A percentile compares a stretch with the other conserved stretches of the same genome.
phyloP scores from a whole-genome alignment of 164 flowering plant genomes.

The Vitis riparia region DNA sequence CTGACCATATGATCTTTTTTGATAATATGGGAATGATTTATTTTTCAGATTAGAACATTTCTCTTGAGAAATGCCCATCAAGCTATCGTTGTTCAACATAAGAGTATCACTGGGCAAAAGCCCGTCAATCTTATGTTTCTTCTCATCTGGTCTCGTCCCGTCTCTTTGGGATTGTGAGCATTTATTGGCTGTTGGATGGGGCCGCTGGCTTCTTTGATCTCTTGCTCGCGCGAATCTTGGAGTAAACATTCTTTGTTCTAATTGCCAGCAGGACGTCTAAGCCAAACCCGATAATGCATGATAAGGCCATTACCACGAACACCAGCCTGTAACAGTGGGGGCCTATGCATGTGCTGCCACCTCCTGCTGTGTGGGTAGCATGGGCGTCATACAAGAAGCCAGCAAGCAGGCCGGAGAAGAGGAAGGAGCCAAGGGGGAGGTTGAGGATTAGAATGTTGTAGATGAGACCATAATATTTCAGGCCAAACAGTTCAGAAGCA shows the following conservation, averaged over 20 bases:
- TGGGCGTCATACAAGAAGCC: conserved; percentile 72
- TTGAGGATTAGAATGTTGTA: conserved; percentile 83
- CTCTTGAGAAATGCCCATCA: no score
- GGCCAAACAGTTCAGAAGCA: conserved; percentile 91
- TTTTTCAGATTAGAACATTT: no score
- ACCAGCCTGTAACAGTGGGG: conserved; percentile 82
- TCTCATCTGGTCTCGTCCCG: no score
- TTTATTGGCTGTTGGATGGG: no score
- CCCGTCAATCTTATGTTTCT: no score
- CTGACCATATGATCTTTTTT: no score
- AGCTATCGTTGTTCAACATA: no score
- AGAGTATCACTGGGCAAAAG: no score
- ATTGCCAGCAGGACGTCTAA: conserved; percentile 59
- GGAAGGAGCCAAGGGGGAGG: conserved; percentile 90
- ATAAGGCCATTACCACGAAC: conserved; percentile 70
- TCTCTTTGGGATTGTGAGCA: no score
- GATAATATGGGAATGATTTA: no score
- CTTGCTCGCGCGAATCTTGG: conserved; percentile 52
- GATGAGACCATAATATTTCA: conserved; percentile 83
- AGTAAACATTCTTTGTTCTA: conserved; percentile 56
- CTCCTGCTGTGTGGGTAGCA: conserved; percentile 59
- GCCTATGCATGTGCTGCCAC: conserved; percentile 82
- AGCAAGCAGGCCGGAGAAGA: conserved; percentile 89
- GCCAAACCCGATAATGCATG: conserved; percentile 64
- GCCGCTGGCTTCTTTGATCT: conserved; percentile 21